phyloP scores from a whole-genome alignment of 1,284 basidiomycete species.

The Cryptococcus neoformans region DNA sequence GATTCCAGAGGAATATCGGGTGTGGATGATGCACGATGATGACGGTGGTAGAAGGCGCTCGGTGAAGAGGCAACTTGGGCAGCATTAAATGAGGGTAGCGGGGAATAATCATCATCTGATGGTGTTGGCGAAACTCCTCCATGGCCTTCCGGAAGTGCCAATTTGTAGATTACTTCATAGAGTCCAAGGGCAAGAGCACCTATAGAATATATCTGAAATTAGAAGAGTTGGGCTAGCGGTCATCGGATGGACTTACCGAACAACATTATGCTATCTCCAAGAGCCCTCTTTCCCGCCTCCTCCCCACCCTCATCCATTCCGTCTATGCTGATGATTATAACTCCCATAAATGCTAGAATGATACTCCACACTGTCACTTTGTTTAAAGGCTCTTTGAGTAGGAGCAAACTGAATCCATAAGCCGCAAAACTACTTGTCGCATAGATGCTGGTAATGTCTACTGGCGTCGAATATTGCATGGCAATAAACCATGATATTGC shows the following conservation, averaged over 20 bases:
- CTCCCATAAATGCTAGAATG: conserved; percentile 43
- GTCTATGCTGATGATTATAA: conserved; percentile 41
- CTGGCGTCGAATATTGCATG: conserved; percentile 34
- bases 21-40: conserved; percentile 4
- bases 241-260: conserved; percentile 23
- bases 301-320: conserved; percentile 22
- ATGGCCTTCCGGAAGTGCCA: conserved; percentile 44
- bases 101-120: conserved; percentile 4
- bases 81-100: conserved; percentile 6
- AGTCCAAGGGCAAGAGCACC: conserved; percentile 45
- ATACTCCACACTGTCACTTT: conserved; percentile 40
- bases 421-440: conserved; percentile 39
- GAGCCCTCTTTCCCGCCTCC: conserved; percentile 20
- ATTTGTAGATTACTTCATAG: conserved; percentile 51
- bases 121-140: conserved; percentile 23
- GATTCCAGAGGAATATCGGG: conserved; percentile 2
- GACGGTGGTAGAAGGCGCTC: not conserved
- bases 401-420: conserved; percentile 44
- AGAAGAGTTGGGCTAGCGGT: not conserved
- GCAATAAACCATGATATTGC: conserved; percentile 42
- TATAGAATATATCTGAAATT: conserved; percentile 3
- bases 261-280: conserved; percentile 48
- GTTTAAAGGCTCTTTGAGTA: conserved; percentile 39
- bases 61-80: conserved; percentile 1
- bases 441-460: conserved; percentile 45